phyloP scores from a whole-genome alignment of 768 basidiomycete species.

The Amanita pseudoporphyria region DNA sequence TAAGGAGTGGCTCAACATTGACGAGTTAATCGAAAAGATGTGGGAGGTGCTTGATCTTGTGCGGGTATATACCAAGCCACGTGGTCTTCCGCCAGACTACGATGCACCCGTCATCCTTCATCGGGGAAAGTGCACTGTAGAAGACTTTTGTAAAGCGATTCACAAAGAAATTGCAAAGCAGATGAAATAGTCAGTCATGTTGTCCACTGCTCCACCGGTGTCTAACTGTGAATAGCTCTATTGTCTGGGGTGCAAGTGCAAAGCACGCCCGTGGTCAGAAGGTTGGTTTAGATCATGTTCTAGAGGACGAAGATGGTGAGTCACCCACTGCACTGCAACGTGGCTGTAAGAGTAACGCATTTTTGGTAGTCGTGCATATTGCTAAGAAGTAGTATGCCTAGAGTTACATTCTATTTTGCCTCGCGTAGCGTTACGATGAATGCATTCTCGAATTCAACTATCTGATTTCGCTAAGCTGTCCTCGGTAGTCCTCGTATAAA shows the following conservation, averaged over 20 bases:
- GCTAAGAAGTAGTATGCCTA: slow-evolving; percentile 36
- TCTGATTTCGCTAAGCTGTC: slow-evolving; percentile 24
- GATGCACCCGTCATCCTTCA: slow-evolving; percentile 81
- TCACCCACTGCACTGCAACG: slow-evolving; percentile 5
- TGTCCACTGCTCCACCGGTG: background rate
- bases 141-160: slow-evolving; percentile 88
- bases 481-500: slow-evolving; percentile 46
- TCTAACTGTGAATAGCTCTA: slow-evolving; percentile 39
- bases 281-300: slow-evolving; percentile 76
- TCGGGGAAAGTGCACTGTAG: slow-evolving; percentile 53
- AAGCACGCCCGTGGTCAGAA: slow-evolving; percentile 97
- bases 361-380: slow-evolving; percentile 46
- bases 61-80: slow-evolving; percentile 94
- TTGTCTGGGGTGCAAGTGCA: slow-evolving; percentile 97
- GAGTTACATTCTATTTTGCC: slow-evolving; percentile 7
- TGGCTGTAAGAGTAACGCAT: slow-evolving; percentile 9
- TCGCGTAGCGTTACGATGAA: background rate
- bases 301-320: slow-evolving; percentile 86
- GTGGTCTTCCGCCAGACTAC: slow-evolving; percentile 88
- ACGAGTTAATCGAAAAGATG: slow-evolving; percentile 89
- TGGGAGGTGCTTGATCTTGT: slow-evolving; percentile 91
- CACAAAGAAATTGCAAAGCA: slow-evolving; percentile 98
- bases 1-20: slow-evolving; percentile 91
- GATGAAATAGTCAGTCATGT: slow-evolving; percentile 91
- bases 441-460: background rate